A percentile compares a stretch with the other conserved stretches of the same genome.
Conservation (phyloP, 495 filamentous ascomycete genomes). For the Aspergillus taichungensis region DNA sequence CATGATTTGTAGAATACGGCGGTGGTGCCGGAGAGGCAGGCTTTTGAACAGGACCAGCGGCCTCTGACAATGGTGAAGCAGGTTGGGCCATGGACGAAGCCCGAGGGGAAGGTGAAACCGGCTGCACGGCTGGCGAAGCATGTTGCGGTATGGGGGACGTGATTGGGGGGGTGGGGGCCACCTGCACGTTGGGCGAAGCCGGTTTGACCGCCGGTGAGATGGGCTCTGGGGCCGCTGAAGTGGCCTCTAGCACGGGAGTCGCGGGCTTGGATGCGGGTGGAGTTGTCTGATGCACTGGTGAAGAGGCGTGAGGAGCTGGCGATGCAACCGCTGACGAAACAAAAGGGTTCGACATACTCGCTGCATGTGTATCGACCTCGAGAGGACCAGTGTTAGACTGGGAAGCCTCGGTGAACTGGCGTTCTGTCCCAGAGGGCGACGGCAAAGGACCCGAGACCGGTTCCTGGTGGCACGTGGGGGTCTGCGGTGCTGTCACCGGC, state of each 20-base stretch:
- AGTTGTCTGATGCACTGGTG: conserved; percentile 9
- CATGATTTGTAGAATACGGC: conserved; percentile 1
- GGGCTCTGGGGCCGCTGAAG: conserved; percentile 6
- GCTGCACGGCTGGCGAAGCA: no score
- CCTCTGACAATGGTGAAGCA: conserved; percentile 3
- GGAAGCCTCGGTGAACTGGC: conserved; percentile 5
- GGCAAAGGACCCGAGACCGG: conserved; percentile 15
- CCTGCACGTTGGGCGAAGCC: conserved; percentile 1
- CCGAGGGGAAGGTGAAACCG: no score
- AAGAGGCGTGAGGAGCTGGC: conserved; percentile 3
- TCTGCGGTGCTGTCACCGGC: conserved; percentile 17
- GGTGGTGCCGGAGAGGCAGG: conserved; percentile 5
- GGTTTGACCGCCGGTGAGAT: conserved; percentile 1
- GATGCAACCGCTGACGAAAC: conserved; percentile 1
- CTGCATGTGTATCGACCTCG: conserved; percentile 2
- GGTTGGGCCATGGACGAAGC: conserved; percentile 15
- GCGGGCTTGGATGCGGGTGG: conserved; percentile 9
- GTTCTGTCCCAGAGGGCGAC: conserved; percentile 19
- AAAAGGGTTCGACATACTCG: conserved; percentile 1
- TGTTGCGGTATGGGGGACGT: no score
- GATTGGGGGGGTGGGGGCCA: neutral
- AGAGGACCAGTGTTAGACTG: neutral
- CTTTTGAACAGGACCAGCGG: neutral
- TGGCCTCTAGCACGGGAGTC: conserved; percentile 3
- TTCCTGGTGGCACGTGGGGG: conserved; percentile 5